Percentiles rank a stretch among this genome's conserved stretches.
Evolutionary conservation across 1,284 basidiomycete species (phyloP).

Genomic region (Schizophyllum amplum): DNA sequence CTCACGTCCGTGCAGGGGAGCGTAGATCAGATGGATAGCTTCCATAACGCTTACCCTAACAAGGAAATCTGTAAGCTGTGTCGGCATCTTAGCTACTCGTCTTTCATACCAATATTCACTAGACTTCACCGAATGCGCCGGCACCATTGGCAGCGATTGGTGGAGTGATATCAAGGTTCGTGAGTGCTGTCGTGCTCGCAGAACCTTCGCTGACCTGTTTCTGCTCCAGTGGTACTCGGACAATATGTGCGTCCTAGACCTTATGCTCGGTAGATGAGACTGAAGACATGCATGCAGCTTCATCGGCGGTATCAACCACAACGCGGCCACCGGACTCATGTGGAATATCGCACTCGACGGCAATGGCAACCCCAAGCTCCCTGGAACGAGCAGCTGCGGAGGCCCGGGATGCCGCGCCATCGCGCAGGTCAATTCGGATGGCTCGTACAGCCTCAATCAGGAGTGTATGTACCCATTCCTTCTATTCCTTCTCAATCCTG

Average conservation of each 20-base stretch:
- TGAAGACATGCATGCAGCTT: constrained; percentile 21
- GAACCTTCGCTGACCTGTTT: no score
- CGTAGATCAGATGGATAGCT: constrained; percentile 32
- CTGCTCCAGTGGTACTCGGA: constrained; percentile 79
- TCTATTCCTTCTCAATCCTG: background rate
- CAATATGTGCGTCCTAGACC: constrained; percentile 44
- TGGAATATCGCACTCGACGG: constrained; percentile 63
- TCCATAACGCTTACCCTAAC: constrained; percentile 34
- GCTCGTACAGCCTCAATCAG: constrained; percentile 58
- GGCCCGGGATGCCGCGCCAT: constrained; percentile 56
- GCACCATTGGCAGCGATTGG: constrained; percentile 58
- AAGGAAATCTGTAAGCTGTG: constrained; percentile 29
- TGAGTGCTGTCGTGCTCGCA: no score
- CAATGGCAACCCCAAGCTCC: constrained; percentile 52
- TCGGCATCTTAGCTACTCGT: background rate
- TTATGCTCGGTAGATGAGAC: background rate
- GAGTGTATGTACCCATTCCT: constrained; percentile 45
- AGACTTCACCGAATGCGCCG: constrained; percentile 40
- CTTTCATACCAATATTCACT: constrained; percentile 18
- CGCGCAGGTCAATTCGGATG: constrained; percentile 55
- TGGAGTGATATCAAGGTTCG: constrained; percentile 75
- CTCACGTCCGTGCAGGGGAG: constrained; percentile 20
- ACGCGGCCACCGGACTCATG: constrained; percentile 50
- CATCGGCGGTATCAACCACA: constrained; percentile 25
- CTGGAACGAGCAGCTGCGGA: constrained; percentile 55